Evolutionary conservation across 2,329 filamentous ascomycete genomes (phyloP).

Genomic region (Ophiostoma novo-ulmi): DNA sequence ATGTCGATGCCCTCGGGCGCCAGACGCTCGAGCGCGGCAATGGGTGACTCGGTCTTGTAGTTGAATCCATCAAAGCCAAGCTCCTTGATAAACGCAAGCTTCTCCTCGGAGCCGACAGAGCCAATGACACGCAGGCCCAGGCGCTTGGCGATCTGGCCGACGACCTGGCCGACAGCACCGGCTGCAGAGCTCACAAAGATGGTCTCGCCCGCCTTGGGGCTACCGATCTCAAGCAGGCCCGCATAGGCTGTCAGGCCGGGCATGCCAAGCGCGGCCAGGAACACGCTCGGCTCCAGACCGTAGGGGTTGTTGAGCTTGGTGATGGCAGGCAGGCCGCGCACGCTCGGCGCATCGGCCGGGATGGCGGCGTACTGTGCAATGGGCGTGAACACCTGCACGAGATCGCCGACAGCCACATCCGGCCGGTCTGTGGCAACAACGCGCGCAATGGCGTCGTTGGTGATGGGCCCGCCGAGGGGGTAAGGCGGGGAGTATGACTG

Average conservation of each 20-base stretch:
- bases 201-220: conserved; percentile 69
- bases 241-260: conserved; percentile 47
- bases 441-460: conserved; percentile 58
- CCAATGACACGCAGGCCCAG: conserved; percentile 76
- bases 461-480: conserved; percentile 57
- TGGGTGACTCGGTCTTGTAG: conserved; percentile 76
- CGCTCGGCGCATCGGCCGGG: conserved; percentile 32
- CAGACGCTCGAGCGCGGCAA: conserved; percentile 62
- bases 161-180: conserved; percentile 76
- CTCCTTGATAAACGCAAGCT: conserved; percentile 62
- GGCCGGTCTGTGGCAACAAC: conserved; percentile 62
- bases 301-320: conserved; percentile 69
- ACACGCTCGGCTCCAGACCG: conserved; percentile 59
- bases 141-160: conserved; percentile 77
- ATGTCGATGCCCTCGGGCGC: conserved; percentile 74
- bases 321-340: conserved; percentile 47
- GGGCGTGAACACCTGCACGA: conserved; percentile 54
- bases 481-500: conserved; percentile 67
- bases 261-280: conserved; percentile 62
- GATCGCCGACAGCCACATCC: conserved; percentile 61
- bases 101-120: conserved; percentile 72
- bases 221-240: conserved; percentile 62
- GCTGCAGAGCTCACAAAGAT: conserved; percentile 77
- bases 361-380: conserved; percentile 66
- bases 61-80: conserved; percentile 67